Base-by-base conservation (phyloP, 2,329 filamentous ascomycete genomes). In the Colletotrichum sp. region DNA sequence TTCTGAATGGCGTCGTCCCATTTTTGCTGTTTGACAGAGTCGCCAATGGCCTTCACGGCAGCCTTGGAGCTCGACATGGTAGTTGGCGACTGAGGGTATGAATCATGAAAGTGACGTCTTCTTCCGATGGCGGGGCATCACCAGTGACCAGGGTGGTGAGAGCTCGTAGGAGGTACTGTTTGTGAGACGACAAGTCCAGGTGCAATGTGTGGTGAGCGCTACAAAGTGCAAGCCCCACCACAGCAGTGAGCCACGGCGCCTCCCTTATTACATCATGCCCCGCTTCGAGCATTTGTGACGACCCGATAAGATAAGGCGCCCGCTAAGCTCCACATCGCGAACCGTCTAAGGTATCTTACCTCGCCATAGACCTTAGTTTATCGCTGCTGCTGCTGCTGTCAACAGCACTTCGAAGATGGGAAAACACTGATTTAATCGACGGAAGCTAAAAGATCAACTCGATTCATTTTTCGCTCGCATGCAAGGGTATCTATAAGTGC, bases 41-140 rank as follows among this genome's bases (percentile, higher is more conserved):
- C 90, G 82, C 94, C 95, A 78, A 97, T 94, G 79, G 93, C 92
- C 87, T 98, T 98, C 80, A 98, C 88, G 75, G 93, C 92, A 69
- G 93, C 90, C 86, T 98, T 98, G 82, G 88, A 84, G 77, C 84
- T 84, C 57, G 89, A 88, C 90, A 91, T 91, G 77, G 75, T 83
- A 80, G 57, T 6, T 22, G n/a, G 16, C 39, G 30, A 57, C 34
- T 39, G 36, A 22, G 15, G 34, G 63, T 26, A 24, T 67, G 59
- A 66, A 71, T 75, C 72, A 76, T 75, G 72, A 71, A 75, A 62
- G 60, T 71, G 22, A 75, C 57, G 15, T 62, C 66, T 71, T 71
- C 66, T 71, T 71, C 72, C 16, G 44, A 67, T 68, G 68, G 75
- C 36, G 72, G 72, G 63, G 75, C 74, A 74, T 68, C 36, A 73